Base-by-base conservation (phyloP, 495 filamentous ascomycete species). In the Hamigera avellanea region DNA sequence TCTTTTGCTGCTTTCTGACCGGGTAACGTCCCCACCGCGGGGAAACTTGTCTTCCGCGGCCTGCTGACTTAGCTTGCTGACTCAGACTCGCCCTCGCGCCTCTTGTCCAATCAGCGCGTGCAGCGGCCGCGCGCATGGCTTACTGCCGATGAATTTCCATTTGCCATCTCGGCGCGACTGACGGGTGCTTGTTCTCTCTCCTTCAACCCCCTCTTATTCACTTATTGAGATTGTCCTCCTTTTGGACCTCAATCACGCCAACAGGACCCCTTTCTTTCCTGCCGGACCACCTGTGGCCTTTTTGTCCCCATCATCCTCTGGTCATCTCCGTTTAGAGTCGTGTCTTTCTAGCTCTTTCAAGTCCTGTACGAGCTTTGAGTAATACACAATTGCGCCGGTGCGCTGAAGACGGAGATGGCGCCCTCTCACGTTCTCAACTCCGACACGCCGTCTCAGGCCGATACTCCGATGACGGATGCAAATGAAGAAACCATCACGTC, bases 401-500 rank as follows among this genome's bases (percentile, higher is more conserved):
- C 57, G 48, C 57, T 21, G 29, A 44, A 44, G 14, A 50, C 41
- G 40, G 43, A 40, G 14, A 86, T 86, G 81, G 73, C 76, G 44
- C 76, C 76, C 44, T 57, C 61, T 34, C 59, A 64, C 39, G 54
- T 56, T 38, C 67, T 59, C 49, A 69, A 49, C 23, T 64, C 67
- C 9, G 66, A 63, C 25, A 50, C 63, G 14, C 64, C 65, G 12
- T 70, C 66, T 23, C 66, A 69, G 41, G 62, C 59, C 21, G 70
- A 74, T 49, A 71, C 67, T 3, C 64, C 69, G 0, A 74, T 71
- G 66, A 69, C 63, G 8, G 82, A 86, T 54, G 73, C 67, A 27
- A 74, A 74, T 41, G 77, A 76, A 35, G 58, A 65, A 37, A 35
- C 43, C 19, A 47, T 63, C 31, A 53, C 63, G 16, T 56, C 57